A percentile compares a stretch with the other conserved stretches of the same genome.
Conservation (phyloP, 306 rosid genomes). For the Sesbania bispinosa region DNA sequence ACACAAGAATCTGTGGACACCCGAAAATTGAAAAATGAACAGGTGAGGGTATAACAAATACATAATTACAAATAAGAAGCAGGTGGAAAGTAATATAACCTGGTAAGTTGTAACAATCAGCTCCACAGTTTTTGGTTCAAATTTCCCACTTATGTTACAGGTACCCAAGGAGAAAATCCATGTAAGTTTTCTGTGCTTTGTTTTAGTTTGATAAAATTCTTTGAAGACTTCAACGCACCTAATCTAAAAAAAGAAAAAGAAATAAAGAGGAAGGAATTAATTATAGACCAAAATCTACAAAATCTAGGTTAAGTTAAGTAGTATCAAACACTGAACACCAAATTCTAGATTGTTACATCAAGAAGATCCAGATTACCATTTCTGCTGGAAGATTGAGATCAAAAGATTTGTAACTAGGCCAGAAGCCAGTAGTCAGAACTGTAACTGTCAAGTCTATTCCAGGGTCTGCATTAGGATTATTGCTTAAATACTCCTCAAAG, state of each 20-base stretch:
- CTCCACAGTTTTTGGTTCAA: conserved; percentile 78
- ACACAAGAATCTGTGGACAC: not conserved
- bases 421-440: conserved; percentile 88
- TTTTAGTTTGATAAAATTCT: conserved; percentile 83
- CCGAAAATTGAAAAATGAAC: conserved; percentile 9
- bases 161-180: conserved; percentile 98
- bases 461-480: conserved; percentile 53
- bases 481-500: conserved; percentile 78
- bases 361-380: conserved; percentile 57
- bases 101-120: conserved; percentile 93
- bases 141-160: conserved; percentile 75
- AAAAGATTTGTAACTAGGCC: conserved; percentile 98
- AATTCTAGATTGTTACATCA: conserved; percentile 8
- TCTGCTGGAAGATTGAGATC: conserved; percentile 92
- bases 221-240: conserved; percentile 92
- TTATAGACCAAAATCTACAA: conserved; percentile 16
- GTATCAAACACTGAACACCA: conserved; percentile 7
- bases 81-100: conserved; percentile 41
- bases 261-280: not conserved
- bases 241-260: conserved; percentile 34
- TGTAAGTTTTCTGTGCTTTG: conserved; percentile 85
- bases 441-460: conserved; percentile 91
- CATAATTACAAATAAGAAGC: not conserved
- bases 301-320: no score
- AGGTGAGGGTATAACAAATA: no score